Evolutionary conservation across 75 land plant species (phyloP).

Genomic region (Picea glauca): DNA sequence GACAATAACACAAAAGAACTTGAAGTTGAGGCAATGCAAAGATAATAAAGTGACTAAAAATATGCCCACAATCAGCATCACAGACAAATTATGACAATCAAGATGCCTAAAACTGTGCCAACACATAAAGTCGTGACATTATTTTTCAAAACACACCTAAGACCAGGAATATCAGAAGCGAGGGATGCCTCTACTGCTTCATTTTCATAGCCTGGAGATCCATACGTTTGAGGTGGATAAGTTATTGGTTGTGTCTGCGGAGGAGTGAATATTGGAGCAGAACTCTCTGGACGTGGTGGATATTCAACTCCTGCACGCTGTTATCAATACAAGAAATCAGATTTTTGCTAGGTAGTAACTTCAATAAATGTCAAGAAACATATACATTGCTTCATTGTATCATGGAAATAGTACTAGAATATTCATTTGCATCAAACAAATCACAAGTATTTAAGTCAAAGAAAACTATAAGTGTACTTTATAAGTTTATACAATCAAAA

Average conservation of each 20-base stretch:
- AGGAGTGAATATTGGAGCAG: slow-evolving; percentile 84
- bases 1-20: neutral
- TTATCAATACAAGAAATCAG: neutral
- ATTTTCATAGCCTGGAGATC: slow-evolving; percentile 37
- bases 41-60: neutral
- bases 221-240: slow-evolving; percentile 8
- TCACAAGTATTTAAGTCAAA: neutral
- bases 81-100: neutral
- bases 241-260: slow-evolving; percentile 75
- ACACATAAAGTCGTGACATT: neutral
- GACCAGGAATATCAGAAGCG: slow-evolving; percentile 55
- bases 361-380: neutral
- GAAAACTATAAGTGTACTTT: neutral
- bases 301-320: slow-evolving; percentile 84
- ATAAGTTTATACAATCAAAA: neutral
- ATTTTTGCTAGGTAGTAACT: neutral
- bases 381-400: neutral
- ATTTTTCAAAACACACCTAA: slow-evolving; percentile 47
- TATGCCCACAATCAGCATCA: neutral
- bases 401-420: neutral
- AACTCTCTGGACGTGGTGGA: slow-evolving; percentile 71
- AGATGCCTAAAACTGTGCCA: neutral
- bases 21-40: neutral
- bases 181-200: slow-evolving; percentile 52
- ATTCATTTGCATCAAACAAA: neutral